Evolutionary conservation across 2,329 filamentous ascomycete species (phyloP).

Genomic region (Blumeria graminis): DNA sequence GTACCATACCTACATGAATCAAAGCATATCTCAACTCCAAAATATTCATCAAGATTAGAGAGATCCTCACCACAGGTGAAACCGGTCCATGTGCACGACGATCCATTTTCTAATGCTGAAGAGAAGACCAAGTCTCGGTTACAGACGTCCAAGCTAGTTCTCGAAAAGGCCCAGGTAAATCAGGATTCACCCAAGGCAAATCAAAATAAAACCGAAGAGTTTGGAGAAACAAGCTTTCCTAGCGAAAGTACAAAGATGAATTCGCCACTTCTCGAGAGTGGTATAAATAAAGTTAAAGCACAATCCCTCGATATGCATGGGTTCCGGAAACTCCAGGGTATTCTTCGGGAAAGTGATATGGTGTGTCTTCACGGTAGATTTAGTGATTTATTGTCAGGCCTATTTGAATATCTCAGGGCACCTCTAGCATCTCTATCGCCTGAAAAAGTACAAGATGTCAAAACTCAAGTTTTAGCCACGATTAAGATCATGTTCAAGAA

Average conservation of each 20-base stretch:
- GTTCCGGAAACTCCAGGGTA: conserved; percentile 53
- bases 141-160: conserved; percentile 22
- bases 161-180: conserved; percentile 36
- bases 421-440: conserved; percentile 27
- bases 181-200: conserved; percentile 18
- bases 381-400: conserved; percentile 37
- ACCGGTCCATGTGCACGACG: conserved; percentile 31
- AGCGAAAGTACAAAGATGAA: conserved; percentile 33
- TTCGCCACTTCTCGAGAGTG: conserved; percentile 43
- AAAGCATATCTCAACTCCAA: conserved; percentile 6
- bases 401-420: conserved; percentile 49
- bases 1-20: conserved; percentile 23
- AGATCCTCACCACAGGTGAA: conserved; percentile 14
- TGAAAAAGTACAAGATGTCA: conserved; percentile 46
- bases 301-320: conserved; percentile 58
- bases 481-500: conserved; percentile 49
- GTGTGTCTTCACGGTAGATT: conserved; percentile 44
- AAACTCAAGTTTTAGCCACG: conserved; percentile 49
- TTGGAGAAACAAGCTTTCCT: conserved; percentile 10
- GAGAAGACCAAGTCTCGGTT: conserved; percentile 24
- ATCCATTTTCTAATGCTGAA: conserved; percentile 26
- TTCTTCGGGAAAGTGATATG: conserved; percentile 41
- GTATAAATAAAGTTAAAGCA: conserved; percentile 46
- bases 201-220: no score
- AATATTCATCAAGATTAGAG: conserved; percentile 4